Percentiles rank a stretch among this genome's conserved stretches.
Evolutionary conservation across 2,329 filamentous ascomycete species (phyloP).

Genomic region (Pestalotiopsis sp.): DNA sequence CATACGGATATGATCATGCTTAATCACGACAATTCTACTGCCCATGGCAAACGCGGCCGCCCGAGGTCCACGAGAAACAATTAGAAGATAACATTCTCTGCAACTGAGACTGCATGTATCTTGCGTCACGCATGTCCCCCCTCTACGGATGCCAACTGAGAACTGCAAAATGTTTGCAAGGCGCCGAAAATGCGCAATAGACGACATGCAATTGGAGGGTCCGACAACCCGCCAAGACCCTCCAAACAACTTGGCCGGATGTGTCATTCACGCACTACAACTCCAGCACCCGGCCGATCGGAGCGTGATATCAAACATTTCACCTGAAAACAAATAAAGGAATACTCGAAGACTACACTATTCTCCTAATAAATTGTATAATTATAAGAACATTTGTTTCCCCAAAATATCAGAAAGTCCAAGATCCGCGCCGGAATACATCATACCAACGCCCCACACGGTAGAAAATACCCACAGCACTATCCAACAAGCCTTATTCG

Average conservation of each 20-base stretch:
- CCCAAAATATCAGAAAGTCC: neutral
- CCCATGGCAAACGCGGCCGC: too few species aligned
- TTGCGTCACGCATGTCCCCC: too few species aligned
- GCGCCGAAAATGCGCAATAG: neutral
- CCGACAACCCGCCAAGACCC: neutral
- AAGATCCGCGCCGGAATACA: neutral
- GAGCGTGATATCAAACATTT: neutral
- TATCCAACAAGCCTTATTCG: neutral
- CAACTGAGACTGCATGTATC: too few species aligned
- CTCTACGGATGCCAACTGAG: neutral
- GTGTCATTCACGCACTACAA: neutral
- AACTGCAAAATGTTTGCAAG: neutral
- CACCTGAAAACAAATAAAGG: neutral
- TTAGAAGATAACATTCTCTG: too few species aligned
- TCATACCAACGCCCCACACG: neutral
- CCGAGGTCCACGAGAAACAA: too few species aligned
- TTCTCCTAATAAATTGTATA: neutral
- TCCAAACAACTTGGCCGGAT: neutral
- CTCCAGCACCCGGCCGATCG: neutral
- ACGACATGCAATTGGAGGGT: neutral
- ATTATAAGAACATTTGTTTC: neutral
- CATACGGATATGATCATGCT: too few species aligned
- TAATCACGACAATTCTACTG: too few species aligned
- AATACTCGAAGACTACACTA: neutral
- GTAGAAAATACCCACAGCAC: constrained; percentile 1